These are phyloP conservation scores for Diutina sp. DNA, from an alignment of 1,139 yeast genomes.

Conservation along the genomic window DNA sequence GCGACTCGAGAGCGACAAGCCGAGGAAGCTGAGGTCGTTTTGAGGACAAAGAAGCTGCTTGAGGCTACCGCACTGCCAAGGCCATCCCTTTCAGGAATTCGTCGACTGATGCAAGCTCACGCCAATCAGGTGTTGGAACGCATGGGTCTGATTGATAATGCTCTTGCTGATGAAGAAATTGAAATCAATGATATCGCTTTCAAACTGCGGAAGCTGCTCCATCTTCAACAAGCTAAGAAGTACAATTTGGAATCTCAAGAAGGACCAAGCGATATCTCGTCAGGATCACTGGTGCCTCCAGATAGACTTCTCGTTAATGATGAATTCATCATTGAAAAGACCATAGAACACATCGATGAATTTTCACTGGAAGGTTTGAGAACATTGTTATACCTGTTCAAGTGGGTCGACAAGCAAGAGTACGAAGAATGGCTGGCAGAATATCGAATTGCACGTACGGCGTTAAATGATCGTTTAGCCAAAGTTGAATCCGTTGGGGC, in stretches of 20 bases:
- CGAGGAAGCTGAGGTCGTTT: slow-evolving; percentile 70
- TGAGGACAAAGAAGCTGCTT: slow-evolving; percentile 30
- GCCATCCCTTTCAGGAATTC: not conserved
- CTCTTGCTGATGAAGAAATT: slow-evolving; percentile 37
- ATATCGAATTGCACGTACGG: slow-evolving; percentile 67
- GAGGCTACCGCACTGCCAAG: slow-evolving; percentile 10
- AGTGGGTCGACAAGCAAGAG: slow-evolving; percentile 49
- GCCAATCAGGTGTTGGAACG: slow-evolving; percentile 3
- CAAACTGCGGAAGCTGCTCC: slow-evolving; percentile 51
- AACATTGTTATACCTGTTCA: slow-evolving; percentile 72
- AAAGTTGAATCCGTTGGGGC: slow-evolving; percentile 67
- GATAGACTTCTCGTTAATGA: slow-evolving; percentile 62
- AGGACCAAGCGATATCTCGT: not conserved
- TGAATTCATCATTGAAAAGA: slow-evolving; percentile 66
- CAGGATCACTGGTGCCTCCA: slow-evolving; percentile 30
- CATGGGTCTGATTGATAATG: slow-evolving; percentile 42
- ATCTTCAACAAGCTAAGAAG: slow-evolving; percentile 44
- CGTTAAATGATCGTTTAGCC: slow-evolving; percentile 52
- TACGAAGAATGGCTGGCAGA: slow-evolving; percentile 55
- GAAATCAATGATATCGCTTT: slow-evolving; percentile 50
- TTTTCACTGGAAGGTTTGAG: slow-evolving; percentile 92
- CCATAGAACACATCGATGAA: slow-evolving; percentile 82
- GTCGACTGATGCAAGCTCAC: not conserved
- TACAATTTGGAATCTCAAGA: slow-evolving; percentile 26
- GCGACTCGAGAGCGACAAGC: slow-evolving; percentile 54